Conservation (phyloP, 2,329 filamentous ascomycete species). For the Trichoderma breve region DNA sequence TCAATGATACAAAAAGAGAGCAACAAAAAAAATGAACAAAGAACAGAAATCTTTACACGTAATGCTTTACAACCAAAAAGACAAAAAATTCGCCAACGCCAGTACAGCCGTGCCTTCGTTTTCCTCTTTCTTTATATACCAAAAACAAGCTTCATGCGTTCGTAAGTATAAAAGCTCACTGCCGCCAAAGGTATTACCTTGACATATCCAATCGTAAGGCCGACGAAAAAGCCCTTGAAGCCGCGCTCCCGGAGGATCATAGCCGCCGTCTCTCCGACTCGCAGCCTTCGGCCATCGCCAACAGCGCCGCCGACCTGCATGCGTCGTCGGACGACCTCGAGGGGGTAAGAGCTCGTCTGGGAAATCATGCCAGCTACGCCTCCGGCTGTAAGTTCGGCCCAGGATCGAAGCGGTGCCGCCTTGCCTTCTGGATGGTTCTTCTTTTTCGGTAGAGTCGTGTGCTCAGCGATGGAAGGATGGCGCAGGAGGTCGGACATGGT, state of each 20-base stretch:
- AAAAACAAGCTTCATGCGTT: conserved; percentile 60
- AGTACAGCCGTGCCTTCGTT: background rate
- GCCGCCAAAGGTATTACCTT: conserved; percentile 92
- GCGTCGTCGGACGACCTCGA: conserved; percentile 85
- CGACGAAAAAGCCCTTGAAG: conserved; percentile 82
- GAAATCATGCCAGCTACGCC: conserved; percentile 84
- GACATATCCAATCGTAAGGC: conserved; percentile 88
- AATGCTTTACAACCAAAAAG: background rate
- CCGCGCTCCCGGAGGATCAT: conserved; percentile 76
- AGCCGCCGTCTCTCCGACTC: conserved; percentile 73
- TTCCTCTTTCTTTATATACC: conserved; percentile 52
- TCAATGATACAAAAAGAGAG: background rate
- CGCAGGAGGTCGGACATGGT: conserved; percentile 82
- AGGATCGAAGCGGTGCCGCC: conserved; percentile 71
- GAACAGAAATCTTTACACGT: background rate
- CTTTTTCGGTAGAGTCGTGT: conserved; percentile 71
- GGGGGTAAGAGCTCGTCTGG: conserved; percentile 88
- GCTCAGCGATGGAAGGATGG: conserved; percentile 60
- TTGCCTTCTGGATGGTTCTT: conserved; percentile 56
- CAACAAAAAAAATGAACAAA: background rate
- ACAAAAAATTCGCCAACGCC: conserved; percentile 19
- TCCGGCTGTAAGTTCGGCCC: conserved; percentile 82
- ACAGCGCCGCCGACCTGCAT: conserved; percentile 98
- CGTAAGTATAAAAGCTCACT: conserved; percentile 64
- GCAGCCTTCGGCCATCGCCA: conserved; percentile 77